Conservation (phyloP, 768 basidiomycete genomes). For the Auricularia heimuer region DNA sequence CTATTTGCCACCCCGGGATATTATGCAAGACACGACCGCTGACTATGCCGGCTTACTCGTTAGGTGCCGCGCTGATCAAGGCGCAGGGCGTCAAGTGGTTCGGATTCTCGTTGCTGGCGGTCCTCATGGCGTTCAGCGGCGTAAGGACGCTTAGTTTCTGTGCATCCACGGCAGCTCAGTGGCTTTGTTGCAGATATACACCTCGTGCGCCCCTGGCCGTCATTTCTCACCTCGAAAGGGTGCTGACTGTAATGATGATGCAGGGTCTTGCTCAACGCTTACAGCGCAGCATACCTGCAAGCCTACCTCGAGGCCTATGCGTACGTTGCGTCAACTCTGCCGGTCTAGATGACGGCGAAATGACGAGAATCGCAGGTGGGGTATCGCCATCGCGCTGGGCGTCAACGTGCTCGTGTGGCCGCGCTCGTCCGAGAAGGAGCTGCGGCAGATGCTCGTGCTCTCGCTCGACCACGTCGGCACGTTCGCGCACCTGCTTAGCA, state of each 20-base stretch:
- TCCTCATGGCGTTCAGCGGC: constrained; percentile 19
- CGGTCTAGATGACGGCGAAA: background rate
- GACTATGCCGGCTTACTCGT: constrained; percentile 1
- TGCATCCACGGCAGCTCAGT: background rate
- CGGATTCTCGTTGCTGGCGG: constrained; percentile 17
- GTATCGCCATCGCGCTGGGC: constrained; percentile 18
- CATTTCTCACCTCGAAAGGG: no score
- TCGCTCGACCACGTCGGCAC: constrained; percentile 18
- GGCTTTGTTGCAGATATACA: constrained; percentile 11
- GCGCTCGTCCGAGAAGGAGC: constrained; percentile 17
- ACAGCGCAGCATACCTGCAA: constrained; percentile 16
- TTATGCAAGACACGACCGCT: no score
- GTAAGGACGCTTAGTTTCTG: background rate
- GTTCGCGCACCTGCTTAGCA: constrained; percentile 9
- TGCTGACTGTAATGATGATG: no score
- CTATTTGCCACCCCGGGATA: background rate
- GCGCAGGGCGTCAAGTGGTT: constrained; percentile 18
- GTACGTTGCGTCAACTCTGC: background rate
- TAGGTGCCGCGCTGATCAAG: constrained; percentile 18
- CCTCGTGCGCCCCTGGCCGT: constrained; percentile 10
- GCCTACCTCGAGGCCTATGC: constrained; percentile 18
- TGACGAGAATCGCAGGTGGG: constrained; percentile 12
- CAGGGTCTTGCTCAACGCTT: constrained; percentile 5
- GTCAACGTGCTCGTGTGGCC: constrained; percentile 22
- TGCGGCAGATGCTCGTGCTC: constrained; percentile 17